Conservation (phyloP, 306 rosid species). For the Quercus berberidifolia region DNA sequence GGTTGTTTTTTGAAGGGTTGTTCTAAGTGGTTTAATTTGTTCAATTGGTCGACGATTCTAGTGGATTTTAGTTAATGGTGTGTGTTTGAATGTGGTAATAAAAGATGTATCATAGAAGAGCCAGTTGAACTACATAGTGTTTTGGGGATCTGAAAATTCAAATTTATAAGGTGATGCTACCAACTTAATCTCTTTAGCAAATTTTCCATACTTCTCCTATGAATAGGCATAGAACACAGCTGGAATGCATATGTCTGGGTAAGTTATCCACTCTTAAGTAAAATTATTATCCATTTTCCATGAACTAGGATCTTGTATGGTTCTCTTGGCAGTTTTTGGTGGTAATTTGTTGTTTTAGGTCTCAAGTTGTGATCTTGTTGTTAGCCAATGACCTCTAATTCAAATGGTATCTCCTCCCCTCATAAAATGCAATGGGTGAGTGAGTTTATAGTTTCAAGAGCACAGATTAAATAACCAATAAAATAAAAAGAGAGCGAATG, state of each 20-base stretch:
- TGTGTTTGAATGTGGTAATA: background rate
- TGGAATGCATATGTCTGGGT: background rate
- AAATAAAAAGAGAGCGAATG: no score
- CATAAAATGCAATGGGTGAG: no score
- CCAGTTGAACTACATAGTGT: background rate
- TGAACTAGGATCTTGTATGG: no score
- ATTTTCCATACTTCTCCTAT: background rate
- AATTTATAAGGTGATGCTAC: background rate
- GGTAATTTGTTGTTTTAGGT: no score
- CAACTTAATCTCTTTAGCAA: background rate
- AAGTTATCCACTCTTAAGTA: no score
- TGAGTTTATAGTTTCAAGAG: no score
- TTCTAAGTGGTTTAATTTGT: background rate
- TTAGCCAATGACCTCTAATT: no score
- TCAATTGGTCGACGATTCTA: background rate
- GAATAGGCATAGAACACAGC: background rate
- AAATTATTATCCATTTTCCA: no score
- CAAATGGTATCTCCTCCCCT: no score
- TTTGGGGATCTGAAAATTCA: background rate
- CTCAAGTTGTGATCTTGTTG: no score
- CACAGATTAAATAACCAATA: no score
- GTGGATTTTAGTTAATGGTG: background rate
- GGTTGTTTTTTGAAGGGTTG: background rate
- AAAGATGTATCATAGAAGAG: background rate
- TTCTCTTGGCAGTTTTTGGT: no score